Conservation (phyloP, 495 filamentous ascomycete species). For the Hypoxylon cercidicola region DNA sequence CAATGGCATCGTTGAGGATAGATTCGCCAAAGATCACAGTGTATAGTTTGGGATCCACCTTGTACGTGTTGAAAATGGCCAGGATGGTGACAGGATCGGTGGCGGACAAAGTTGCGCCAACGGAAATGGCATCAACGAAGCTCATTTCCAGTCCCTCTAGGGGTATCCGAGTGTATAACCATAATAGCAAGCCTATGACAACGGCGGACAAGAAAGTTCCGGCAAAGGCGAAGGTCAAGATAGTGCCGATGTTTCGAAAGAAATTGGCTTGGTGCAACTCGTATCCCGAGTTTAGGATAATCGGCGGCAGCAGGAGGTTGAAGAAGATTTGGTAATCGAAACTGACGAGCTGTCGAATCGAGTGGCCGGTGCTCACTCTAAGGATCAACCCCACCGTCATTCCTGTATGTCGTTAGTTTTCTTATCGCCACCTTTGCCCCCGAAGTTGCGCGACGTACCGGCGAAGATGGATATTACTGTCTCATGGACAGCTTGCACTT, state of each 20-base stretch:
- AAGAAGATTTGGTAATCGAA: constrained; percentile 99
- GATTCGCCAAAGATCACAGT: constrained; percentile 98
- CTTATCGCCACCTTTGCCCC: background rate
- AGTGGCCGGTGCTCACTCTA: constrained; percentile 77
- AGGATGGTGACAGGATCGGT: constrained; percentile 98
- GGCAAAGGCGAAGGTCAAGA: constrained; percentile 97
- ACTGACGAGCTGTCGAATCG: constrained; percentile 86
- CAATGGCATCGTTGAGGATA: constrained; percentile 96
- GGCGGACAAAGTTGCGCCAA: constrained; percentile 94
- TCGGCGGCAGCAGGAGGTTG: constrained; percentile 95
- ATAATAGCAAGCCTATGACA: constrained; percentile 87
- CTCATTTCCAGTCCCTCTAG: constrained; percentile 84
- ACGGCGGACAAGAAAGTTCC: constrained; percentile 97
- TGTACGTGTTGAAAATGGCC: constrained; percentile 98
- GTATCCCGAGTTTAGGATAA: constrained; percentile 96
- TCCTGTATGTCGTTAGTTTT: constrained; percentile 62
- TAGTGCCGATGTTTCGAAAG: constrained; percentile 97
- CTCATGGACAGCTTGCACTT: constrained; percentile 96
- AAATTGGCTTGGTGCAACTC: constrained; percentile 98
- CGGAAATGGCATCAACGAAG: constrained; percentile 94
- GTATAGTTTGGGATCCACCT: constrained; percentile 97
- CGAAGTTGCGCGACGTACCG: constrained; percentile 62
- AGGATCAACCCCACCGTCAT: constrained; percentile 96
- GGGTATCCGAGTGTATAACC: constrained; percentile 86
- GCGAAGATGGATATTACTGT: constrained; percentile 98